phyloP scores from a whole-genome alignment of 139 green algal species.

The Chlorella sp. region DNA sequence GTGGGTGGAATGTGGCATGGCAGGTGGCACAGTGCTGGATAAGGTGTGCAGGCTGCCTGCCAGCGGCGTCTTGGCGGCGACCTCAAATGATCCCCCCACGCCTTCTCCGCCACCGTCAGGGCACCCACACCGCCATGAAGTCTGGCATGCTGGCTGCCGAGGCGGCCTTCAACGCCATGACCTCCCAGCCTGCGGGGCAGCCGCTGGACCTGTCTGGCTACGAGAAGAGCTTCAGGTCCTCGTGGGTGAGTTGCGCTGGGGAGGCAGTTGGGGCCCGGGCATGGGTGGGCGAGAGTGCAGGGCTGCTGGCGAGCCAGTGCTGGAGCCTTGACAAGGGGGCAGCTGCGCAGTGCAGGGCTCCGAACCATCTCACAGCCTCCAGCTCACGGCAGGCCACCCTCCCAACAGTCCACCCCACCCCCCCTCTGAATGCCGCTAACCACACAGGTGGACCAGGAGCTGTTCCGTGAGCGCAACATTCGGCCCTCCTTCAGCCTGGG shows the following conservation, averaged over 20 bases:
- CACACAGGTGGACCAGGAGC: conserved; percentile 56
- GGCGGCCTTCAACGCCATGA: conserved; percentile 60
- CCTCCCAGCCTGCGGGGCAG: not conserved
- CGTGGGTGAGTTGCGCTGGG: conserved; percentile 82
- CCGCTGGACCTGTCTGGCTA: conserved; percentile 70
- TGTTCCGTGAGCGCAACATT: conserved; percentile 83
- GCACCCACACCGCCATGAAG: conserved; percentile 95
- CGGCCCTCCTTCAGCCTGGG: conserved; percentile 72
- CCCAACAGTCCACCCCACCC: no score
- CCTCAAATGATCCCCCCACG: no score
- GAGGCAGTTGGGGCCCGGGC: no score
- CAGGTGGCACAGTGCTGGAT: not conserved
- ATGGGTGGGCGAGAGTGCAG: no score
- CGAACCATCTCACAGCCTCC: no score
- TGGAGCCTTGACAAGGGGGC: no score
- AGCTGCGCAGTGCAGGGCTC: no score
- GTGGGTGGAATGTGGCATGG: not conserved
- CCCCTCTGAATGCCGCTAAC: no score
- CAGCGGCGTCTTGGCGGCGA: not conserved
- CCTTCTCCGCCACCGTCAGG: conserved; percentile 57
- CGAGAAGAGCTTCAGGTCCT: conserved; percentile 56
- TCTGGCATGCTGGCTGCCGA: conserved; percentile 91
- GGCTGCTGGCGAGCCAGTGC: no score
- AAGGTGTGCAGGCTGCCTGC: not conserved
- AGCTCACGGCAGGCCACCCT: no score